Evolutionary conservation across 2,329 filamentous ascomycete species (phyloP).

Genomic region (Xylariaceae sp.): DNA sequence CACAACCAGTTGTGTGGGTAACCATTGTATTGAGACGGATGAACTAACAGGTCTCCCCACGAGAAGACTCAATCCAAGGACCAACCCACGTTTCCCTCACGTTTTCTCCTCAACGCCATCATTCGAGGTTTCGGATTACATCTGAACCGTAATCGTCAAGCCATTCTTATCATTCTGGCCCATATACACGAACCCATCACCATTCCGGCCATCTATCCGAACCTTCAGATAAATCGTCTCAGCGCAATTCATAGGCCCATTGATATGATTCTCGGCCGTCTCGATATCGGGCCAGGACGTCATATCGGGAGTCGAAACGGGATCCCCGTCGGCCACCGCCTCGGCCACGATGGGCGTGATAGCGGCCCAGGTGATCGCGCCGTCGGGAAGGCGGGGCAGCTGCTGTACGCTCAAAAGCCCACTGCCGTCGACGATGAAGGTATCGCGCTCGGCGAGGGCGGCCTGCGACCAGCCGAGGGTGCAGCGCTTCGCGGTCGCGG

Average conservation of each 20-base stretch:
- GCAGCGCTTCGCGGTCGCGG: conserved; percentile 27
- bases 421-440: conserved; percentile 33
- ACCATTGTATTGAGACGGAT: too few relatives aligned
- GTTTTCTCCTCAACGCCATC: too few relatives aligned
- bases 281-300: conserved; percentile 28
- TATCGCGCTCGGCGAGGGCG: conserved; percentile 32
- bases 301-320: conserved; percentile 25
- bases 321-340: conserved; percentile 11
- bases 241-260: conserved; percentile 25
- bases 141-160: conserved; percentile 13
- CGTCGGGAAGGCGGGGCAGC: conserved; percentile 18
- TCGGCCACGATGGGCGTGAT: conserved; percentile 23
- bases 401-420: conserved; percentile 24
- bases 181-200: conserved; percentile 28
- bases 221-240: conserved; percentile 28
- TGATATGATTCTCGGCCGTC: conserved; percentile 14
- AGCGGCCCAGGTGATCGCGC: conserved; percentile 21
- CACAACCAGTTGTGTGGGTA: too few relatives aligned
- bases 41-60: too few relatives aligned
- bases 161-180: conserved; percentile 31
- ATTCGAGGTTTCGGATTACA: not conserved
- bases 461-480: conserved; percentile 32
- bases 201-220: conserved; percentile 17
- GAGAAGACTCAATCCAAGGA: too few relatives aligned
- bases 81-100: too few relatives aligned